Evolutionary conservation across 257 asterid species (phyloP).

Genomic region (Nicotiana otophora): DNA sequence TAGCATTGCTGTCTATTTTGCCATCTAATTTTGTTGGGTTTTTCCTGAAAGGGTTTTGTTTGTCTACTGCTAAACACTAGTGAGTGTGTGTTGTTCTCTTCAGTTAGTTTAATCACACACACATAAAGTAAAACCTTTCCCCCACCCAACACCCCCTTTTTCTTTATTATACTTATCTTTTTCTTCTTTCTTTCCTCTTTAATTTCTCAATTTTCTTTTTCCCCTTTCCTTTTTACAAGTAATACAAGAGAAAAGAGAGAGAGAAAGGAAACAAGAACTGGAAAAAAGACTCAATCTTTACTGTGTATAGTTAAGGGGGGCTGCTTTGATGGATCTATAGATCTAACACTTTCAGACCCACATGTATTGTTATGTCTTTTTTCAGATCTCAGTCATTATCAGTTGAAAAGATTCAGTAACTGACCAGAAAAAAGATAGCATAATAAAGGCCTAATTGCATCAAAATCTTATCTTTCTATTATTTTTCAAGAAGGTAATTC

Average conservation of each 20-base stretch:
- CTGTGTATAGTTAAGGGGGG: neutral
- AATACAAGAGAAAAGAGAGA: neutral
- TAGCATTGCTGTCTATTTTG: neutral
- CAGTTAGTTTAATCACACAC: slow-evolving; percentile 11
- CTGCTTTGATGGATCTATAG: slow-evolving; percentile 41
- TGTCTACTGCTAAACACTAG: neutral
- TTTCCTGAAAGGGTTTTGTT: neutral
- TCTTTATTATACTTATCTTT: neutral
- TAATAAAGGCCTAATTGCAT: slow-evolving; percentile 15
- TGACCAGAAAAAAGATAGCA: slow-evolving; percentile 20
- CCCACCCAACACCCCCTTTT: neutral
- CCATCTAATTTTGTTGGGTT: neutral
- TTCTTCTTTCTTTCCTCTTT: slow-evolving; percentile 11
- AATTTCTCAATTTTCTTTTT: slow-evolving; percentile 6
- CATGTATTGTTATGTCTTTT: slow-evolving; percentile 24
- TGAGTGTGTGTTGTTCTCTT: neutral
- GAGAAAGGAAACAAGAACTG: neutral
- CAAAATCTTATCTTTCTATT: slow-evolving; percentile 10
- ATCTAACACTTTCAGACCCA: slow-evolving; percentile 31
- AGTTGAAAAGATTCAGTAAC: slow-evolving; percentile 21
- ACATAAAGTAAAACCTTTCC: slow-evolving; percentile 14
- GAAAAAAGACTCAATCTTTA: slow-evolving; percentile 7
- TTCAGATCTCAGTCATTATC: slow-evolving; percentile 39
- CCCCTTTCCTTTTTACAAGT: neutral
- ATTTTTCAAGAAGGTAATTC: neutral